Percentiles rank a stretch among this genome's conserved stretches.
Conservation (phyloP, 2,329 filamentous ascomycete genomes). For the Fusarium sp. region DNA sequence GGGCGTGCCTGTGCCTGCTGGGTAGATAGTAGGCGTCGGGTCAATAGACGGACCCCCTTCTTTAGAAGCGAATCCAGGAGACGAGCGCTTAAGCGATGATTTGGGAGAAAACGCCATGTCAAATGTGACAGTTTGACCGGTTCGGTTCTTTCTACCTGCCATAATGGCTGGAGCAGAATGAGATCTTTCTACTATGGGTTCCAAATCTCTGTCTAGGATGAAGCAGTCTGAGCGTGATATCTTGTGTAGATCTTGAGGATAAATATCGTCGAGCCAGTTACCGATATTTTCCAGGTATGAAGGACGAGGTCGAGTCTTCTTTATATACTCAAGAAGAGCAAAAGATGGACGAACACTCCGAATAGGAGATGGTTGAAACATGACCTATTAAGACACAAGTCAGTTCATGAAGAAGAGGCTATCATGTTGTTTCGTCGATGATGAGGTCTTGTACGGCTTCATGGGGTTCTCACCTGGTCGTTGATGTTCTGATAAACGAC, state of each 20-base stretch:
- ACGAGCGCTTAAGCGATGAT: not conserved
- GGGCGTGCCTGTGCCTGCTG: not conserved
- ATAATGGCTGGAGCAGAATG: conserved; percentile 5
- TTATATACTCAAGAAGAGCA: not conserved
- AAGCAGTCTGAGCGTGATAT: not conserved
- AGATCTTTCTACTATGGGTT: too few species aligned
- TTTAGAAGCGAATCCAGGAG: not conserved
- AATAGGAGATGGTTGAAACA: not conserved
- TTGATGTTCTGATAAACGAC: not conserved
- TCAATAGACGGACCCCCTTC: not conserved
- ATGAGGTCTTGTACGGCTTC: not conserved
- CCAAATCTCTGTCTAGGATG: not conserved
- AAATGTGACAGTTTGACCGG: not conserved
- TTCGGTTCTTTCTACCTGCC: not conserved
- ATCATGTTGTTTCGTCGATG: not conserved
- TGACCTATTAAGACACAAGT: not conserved
- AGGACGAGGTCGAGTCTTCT: not conserved
- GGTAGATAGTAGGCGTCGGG: not conserved
- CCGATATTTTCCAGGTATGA: not conserved
- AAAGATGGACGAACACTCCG: not conserved
- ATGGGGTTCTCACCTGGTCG: not conserved
- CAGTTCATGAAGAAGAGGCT: not conserved
- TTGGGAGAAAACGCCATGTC: not conserved
- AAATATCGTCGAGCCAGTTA: conserved; percentile 12
- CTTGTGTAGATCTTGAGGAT: not conserved